Conservation (phyloP, 331 rosid species). For the Spiraea crenata region DNA sequence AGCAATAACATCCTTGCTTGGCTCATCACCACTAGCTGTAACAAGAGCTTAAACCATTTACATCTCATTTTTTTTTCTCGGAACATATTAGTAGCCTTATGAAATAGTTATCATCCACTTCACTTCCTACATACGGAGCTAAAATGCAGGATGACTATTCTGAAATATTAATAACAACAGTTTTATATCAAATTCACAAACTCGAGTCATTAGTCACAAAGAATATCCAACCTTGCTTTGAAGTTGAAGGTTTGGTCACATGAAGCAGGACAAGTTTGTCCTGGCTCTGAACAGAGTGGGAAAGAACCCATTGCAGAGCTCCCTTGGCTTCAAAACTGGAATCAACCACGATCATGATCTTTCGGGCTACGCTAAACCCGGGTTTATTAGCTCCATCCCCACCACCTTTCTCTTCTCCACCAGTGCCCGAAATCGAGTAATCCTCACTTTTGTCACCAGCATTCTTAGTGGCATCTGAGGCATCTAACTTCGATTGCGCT, state of each 20-base stretch:
- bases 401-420: constrained; percentile 32
- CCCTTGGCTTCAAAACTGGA: constrained; percentile 82
- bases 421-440: constrained; percentile 5
- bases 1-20: constrained; percentile 47
- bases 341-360: constrained; percentile 88
- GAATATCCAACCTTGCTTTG: constrained; percentile 52
- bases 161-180: no score
- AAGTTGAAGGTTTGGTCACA: constrained; percentile 61
- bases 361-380: constrained; percentile 48
- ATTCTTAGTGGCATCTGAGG: constrained; percentile 13
- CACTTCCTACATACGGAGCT: no score
- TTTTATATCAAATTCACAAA: no score
- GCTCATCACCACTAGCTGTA: constrained; percentile 45
- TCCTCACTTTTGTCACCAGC: constrained; percentile 22
- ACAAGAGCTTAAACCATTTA: constrained; percentile 1
- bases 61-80: neutral
- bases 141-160: no score
- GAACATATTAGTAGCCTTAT: no score
- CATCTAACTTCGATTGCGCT: constrained; percentile 41
- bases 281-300: constrained; percentile 81
- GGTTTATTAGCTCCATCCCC: constrained; percentile 38
- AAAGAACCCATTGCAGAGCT: constrained; percentile 89
- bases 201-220: no score
- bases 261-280: constrained; percentile 71
- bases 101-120: no score